Base-by-base conservation (phyloP, 2,329 filamentous ascomycete genomes). In the Huntiella omanensis region DNA sequence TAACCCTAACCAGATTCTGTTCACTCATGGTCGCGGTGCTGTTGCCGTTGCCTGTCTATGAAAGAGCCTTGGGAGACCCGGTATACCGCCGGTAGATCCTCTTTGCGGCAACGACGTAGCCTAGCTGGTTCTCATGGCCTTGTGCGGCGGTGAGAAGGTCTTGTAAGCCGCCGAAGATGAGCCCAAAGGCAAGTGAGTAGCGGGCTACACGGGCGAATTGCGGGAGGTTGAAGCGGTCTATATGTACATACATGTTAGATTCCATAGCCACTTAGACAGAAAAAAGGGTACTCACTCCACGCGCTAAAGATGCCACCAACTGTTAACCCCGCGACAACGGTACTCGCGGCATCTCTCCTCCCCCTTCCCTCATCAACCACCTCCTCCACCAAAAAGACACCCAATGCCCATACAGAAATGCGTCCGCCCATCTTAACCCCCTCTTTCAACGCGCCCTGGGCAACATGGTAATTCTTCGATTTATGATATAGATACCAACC, bases 401-500 rank as follows among this genome's bases (percentile, higher is more conserved):
- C 65, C 13, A 75, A 71, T 2, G 76, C 82, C 73, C 87, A 87
- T 40, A 80, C 65, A 4, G 75, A 74, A 4, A 92, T 68, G 53
- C 73, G 77, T 32, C 65, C 59, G 1, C 81, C 86, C 70, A 91
- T 83, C 53, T 72, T 77, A 43, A 84, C 55, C 0, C 85, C 91
- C 56, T 93, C 85, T 45, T 75, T 75, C 13, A 92, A 65, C 1
- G 82, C 88, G 4, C 81, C 83, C 16, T 81, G 71, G 55, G 83
- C 78, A 44, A 81, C 73, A 55, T 85, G 77, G 65, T 98, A 96
- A 62, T 94, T 96, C 63, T 96, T 96, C 59, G 77, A 84, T 64
- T 95, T 95, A 67, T 96, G 88, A 62, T 98, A 98, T n/a, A 96
- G 73, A 59, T 88, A 98, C 91, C 91, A 98, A 13, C 86, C 88